Percentiles rank a stretch among this genome's conserved stretches.
Conservation (phyloP, 1,139 yeast species). For the Blastobotrys proliferans region DNA sequence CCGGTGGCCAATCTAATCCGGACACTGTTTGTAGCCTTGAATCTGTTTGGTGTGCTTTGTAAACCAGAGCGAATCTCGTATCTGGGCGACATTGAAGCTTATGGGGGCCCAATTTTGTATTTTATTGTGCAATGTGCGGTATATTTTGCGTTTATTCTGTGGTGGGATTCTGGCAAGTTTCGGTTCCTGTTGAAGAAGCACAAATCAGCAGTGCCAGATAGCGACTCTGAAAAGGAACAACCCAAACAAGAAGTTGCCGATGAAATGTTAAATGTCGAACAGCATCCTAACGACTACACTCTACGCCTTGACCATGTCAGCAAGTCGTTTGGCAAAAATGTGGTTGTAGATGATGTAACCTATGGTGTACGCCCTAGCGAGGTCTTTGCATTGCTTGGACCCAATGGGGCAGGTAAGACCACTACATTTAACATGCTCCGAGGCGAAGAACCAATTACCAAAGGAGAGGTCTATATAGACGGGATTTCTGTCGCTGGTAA, state of each 20-base stretch:
- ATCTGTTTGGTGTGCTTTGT: constrained; percentile 35
- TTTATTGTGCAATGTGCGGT: constrained; percentile 29
- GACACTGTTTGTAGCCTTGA: constrained; percentile 34
- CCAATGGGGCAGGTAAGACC: constrained; percentile 98
- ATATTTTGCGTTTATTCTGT: constrained; percentile 27
- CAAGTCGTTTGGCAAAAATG: constrained; percentile 28
- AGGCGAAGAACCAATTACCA: constrained; percentile 39
- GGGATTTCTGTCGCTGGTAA: constrained; percentile 30
- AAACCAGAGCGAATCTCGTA: constrained; percentile 23
- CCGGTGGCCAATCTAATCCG: constrained; percentile 33
- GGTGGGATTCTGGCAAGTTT: constrained; percentile 36
- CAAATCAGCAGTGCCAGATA: background rate
- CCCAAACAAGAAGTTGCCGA: constrained; percentile 16
- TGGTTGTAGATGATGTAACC: constrained; percentile 35
- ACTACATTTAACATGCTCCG: constrained; percentile 70
- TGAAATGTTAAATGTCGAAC: constrained; percentile 21
- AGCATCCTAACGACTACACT: constrained; percentile 17
- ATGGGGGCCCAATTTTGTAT: constrained; percentile 37
- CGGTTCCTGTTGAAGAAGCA: constrained; percentile 15
- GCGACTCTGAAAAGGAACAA: background rate
- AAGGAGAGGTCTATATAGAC: constrained; percentile 33
- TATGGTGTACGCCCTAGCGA: constrained; percentile 36
- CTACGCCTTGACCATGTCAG: constrained; percentile 31
- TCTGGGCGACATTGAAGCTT: constrained; percentile 33
- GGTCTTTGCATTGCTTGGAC: constrained; percentile 59